phyloP scores from a whole-genome alignment of 2,329 filamentous ascomycete genomes.

The Eutypella sp. region DNA sequence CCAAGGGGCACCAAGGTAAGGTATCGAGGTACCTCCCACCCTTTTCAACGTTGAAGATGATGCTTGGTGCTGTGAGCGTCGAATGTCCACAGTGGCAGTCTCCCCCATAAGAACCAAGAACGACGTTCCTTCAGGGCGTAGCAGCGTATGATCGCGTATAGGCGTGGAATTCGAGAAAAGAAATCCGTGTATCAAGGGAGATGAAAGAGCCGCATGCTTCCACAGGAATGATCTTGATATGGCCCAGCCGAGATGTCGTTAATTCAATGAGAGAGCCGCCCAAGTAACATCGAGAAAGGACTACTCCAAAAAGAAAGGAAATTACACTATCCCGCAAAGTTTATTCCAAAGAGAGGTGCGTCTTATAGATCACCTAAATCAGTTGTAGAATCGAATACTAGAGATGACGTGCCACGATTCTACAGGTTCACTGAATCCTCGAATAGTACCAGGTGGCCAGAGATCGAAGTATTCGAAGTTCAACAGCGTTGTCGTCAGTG shows the following conservation, averaged over 20 bases:
- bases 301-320: not conserved
- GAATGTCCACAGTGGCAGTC: too few relatives aligned
- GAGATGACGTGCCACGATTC: not conserved
- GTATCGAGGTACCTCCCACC: too few relatives aligned
- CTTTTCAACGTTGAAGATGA: not conserved
- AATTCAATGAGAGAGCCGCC: not conserved
- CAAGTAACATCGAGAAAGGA: not conserved
- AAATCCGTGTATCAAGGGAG: not conserved
- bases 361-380: conserved; percentile 3
- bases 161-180: too few relatives aligned
- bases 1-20: not conserved
- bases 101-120: too few relatives aligned
- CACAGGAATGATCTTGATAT: not conserved
- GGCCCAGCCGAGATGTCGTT: not conserved
- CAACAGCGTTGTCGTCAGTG: not conserved
- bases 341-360: not conserved
- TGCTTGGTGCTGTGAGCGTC: not conserved
- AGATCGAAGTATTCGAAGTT: not conserved
- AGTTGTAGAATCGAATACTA: conserved; percentile 2
- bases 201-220: not conserved
- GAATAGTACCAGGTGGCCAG: not conserved
- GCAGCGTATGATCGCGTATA: too few relatives aligned
- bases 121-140: too few relatives aligned
- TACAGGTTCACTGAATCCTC: not conserved
- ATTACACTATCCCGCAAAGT: not conserved